Conservation (phyloP, 2,329 filamentous ascomycete species). For the Diaporthe sp. region DNA sequence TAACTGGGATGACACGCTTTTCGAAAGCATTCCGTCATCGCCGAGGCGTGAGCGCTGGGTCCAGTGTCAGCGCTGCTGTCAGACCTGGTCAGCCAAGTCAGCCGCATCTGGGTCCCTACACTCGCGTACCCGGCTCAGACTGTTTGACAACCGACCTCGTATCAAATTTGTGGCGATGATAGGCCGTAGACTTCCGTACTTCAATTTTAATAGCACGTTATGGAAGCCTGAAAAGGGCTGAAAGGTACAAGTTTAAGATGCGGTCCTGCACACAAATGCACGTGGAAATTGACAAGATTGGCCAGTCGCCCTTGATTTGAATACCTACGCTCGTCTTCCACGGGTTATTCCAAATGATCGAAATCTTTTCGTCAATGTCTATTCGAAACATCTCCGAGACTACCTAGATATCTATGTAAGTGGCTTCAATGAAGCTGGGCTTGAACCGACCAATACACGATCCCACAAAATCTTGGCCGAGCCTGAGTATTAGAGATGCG, state of each 20-base stretch:
- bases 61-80: not conserved
- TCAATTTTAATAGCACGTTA: too few species aligned
- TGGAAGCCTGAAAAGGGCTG: not conserved
- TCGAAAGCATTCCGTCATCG: not conserved
- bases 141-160: too few species aligned
- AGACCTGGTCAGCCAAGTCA: not conserved
- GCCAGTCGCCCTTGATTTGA: not conserved
- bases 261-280: not conserved
- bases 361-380: too few species aligned
- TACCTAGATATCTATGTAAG: not conserved
- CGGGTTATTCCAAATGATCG: rapidly evolving
- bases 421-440: not conserved
- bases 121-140: not conserved
- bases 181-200: too few species aligned
- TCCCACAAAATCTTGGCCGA: not conserved
- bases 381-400: too few species aligned
- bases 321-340: too few species aligned
- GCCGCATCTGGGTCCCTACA: not conserved
- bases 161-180: not conserved
- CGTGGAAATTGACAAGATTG: not conserved
- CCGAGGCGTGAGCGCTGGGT: not conserved
- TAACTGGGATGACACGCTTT: not conserved
- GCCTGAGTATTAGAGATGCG: not conserved
- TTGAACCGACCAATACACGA: not conserved
- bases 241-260: not conserved